Conservation (phyloP, 2,329 filamentous ascomycete species). For the Coniochaeta prunicola region DNA sequence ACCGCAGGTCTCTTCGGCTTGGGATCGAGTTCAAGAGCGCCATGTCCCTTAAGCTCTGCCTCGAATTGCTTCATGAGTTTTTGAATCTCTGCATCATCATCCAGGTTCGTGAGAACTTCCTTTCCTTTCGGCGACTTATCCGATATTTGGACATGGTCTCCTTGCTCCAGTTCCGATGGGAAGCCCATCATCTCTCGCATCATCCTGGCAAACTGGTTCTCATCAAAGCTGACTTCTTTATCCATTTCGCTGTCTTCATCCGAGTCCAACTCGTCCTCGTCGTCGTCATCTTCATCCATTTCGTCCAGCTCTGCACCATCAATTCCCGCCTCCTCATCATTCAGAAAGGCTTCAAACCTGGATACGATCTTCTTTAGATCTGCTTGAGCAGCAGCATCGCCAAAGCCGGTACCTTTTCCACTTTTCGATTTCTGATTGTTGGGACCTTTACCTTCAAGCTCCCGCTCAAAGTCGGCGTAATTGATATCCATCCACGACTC, state of each 20-base stretch:
- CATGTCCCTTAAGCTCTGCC: constrained; percentile 61
- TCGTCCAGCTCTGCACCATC: constrained; percentile 71
- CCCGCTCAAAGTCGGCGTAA: constrained; percentile 79
- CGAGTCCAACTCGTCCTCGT: constrained; percentile 44
- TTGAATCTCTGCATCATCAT: constrained; percentile 53
- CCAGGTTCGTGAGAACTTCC: constrained; percentile 15
- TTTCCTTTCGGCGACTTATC: not conserved
- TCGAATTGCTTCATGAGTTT: constrained; percentile 65
- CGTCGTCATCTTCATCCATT: constrained; percentile 59
- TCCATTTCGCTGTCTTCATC: constrained; percentile 60
- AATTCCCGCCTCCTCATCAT: constrained; percentile 72
- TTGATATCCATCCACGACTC: constrained; percentile 91
- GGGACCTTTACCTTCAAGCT: constrained; percentile 50
- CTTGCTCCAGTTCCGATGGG: constrained; percentile 23
- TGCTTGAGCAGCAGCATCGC: constrained; percentile 59
- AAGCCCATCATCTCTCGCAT: constrained; percentile 90
- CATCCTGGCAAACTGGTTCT: constrained; percentile 76
- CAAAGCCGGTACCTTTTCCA: constrained; percentile 41
- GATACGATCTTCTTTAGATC: constrained; percentile 87
- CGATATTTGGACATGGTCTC: not conserved
- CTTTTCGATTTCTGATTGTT: constrained; percentile 19
- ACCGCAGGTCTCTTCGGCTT: constrained; percentile 21
- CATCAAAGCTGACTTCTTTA: constrained; percentile 72
- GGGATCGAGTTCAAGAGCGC: constrained; percentile 52
- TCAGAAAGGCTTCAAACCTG: constrained; percentile 86